Percentiles rank a stretch among this genome's conserved stretches.
phyloP scores from a whole-genome alignment of 2,329 filamentous ascomycete genomes.

The Ophiocordyceps camponoti-floridani region DNA sequence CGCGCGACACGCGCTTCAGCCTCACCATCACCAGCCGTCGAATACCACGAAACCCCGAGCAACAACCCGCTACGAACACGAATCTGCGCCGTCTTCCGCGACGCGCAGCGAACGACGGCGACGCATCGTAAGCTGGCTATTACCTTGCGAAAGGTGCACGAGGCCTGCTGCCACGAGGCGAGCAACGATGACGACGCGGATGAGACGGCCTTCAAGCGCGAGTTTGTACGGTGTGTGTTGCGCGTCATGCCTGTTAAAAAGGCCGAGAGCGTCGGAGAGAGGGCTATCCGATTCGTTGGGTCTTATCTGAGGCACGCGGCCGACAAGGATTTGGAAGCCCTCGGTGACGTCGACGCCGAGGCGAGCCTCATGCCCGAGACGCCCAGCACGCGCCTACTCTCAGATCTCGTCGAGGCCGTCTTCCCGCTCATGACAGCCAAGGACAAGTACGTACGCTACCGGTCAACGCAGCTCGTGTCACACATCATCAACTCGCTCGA shows the following conservation, averaged over 20 bases:
- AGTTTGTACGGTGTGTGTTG: slow-evolving; percentile 68
- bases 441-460: slow-evolving; percentile 82
- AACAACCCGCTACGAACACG: slow-evolving; percentile 51
- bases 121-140: slow-evolving; percentile 82
- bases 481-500: slow-evolving; percentile 88
- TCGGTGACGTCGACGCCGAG: slow-evolving; percentile 47
- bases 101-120: slow-evolving; percentile 77
- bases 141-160: slow-evolving; percentile 77
- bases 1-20: too few species aligned
- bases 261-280: slow-evolving; percentile 74
- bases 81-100: slow-evolving; percentile 54
- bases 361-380: slow-evolving; percentile 62
- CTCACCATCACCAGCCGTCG: slow-evolving; percentile 35
- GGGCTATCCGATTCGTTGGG: slow-evolving; percentile 71
- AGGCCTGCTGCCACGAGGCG: slow-evolving; percentile 57
- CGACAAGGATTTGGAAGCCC: slow-evolving; percentile 52
- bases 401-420: slow-evolving; percentile 53
- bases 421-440: slow-evolving; percentile 67
- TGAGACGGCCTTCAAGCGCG: slow-evolving; percentile 72
- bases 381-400: slow-evolving; percentile 63
- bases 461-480: slow-evolving; percentile 75
- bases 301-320: slow-evolving; percentile 61
- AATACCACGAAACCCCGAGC: slow-evolving; percentile 53
- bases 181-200: slow-evolving; percentile 48
- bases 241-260: slow-evolving; percentile 80